Evolutionary conservation across 805 yeast species (phyloP).

Genomic region (Kodamaea sagamina): DNA sequence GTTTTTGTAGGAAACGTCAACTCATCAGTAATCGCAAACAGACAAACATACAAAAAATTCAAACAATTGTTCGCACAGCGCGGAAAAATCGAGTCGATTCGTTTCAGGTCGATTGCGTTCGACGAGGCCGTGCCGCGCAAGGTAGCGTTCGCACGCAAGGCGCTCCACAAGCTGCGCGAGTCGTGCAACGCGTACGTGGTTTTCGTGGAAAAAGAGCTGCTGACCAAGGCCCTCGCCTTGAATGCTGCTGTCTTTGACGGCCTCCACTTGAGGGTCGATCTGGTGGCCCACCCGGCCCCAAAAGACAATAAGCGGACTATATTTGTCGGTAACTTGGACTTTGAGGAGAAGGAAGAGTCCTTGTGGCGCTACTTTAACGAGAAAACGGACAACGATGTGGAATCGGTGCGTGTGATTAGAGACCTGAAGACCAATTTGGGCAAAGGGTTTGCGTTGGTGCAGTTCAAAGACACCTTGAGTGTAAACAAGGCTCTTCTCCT

Average conservation of each 20-base stretch:
- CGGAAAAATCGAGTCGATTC: conserved; percentile 67
- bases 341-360: conserved; percentile 88
- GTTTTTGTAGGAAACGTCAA: conserved; percentile 88
- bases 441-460: conserved; percentile 96
- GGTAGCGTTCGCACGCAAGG: conserved; percentile 82
- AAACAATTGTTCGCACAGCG: conserved; percentile 57
- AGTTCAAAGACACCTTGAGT: conserved; percentile 69
- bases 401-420: conserved; percentile 85
- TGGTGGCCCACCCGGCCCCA: conserved; percentile 86
- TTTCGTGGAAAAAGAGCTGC: conserved; percentile 54
- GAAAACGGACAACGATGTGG: conserved; percentile 55
- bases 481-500: conserved; percentile 81
- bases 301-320: conserved; percentile 82
- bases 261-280: conserved; percentile 87
- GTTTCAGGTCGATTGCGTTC: conserved; percentile 92
- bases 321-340: conserved; percentile 92
- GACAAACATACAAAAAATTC: conserved; percentile 60
- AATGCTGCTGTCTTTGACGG: conserved; percentile 71
- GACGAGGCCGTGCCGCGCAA: conserved; percentile 87
- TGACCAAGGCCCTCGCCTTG: conserved; percentile 49
- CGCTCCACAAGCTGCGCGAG: conserved; percentile 73
- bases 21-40: conserved; percentile 61
- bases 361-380: conserved; percentile 77
- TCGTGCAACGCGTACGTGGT: conserved; percentile 89
- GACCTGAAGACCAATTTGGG: conserved; percentile 94